Evolutionary conservation across 1,139 yeast genomes (phyloP), one percentile per base, ranked within the genome.

Genomic region (Diutina catenulata): DNA sequence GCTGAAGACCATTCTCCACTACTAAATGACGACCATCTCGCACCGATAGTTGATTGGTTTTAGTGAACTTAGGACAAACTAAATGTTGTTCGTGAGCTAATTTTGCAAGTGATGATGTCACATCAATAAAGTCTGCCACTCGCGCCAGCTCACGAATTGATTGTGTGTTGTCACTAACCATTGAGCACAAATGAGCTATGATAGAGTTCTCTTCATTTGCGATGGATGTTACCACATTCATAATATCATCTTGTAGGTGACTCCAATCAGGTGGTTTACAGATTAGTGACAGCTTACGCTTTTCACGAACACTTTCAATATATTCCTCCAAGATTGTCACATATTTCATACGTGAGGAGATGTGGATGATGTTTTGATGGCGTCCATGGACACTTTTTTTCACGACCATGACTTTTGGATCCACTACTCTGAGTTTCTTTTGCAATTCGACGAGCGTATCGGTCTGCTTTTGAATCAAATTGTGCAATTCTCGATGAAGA

Each of bases 21-120:
- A 86, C 87, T n/a, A 83, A 55, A 55, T 91, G 97, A 18, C 96
- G 64, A 0, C 97, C 97, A 5, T 63, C 66, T 2, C 50, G 47
- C 7, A 80, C 65, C 2, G 62, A 56, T n/a, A 80, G 55, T 11
- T 52, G 61, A 21, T 58, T 57, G 1, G 67, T 51, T n/a, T 68
- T 54, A 31, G 70, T 69, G 29, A 88, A 57, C n/a, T 49, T 59
- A 0, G 98, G 98, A 39, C 86, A 62, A 0, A 70, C 74, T 39
- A 87, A 62, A 22, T 71, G 59, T 41, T 70, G 70, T 46, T 84
- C 94, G 19, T 59, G 54, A 0, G 96, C 80, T 5, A 88, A 54
- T 1, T 61, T 58, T 0, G 95, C 79, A 56, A 91, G 83, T 0
- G 94, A 80, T 6, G 76, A 57, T 0, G 82, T 64, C 0, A 81